Percentiles rank a stretch among this genome's conserved stretches.
phyloP scores from a whole-genome alignment of 805 yeast genomes.

The Hanseniaspora mollemarum region DNA sequence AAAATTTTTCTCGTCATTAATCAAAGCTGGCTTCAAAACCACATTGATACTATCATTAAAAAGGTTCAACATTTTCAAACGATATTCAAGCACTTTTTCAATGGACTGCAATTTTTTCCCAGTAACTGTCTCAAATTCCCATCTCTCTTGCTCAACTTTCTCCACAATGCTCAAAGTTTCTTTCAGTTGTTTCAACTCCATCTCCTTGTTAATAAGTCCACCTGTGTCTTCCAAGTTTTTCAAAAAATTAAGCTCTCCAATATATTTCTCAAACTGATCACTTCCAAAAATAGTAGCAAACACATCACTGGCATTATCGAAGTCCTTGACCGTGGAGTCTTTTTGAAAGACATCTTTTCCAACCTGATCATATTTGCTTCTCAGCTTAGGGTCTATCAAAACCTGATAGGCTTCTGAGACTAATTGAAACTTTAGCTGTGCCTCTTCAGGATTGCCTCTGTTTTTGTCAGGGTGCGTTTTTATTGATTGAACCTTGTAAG shows the following conservation, averaged over 20 bases:
- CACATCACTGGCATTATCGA: constrained; percentile 64
- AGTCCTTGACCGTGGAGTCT: constrained; percentile 39
- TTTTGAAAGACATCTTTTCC: constrained; percentile 67
- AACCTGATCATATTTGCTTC: constrained; percentile 59
- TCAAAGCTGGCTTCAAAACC: background rate
- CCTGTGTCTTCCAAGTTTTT: constrained; percentile 45
- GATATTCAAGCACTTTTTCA: constrained; percentile 1
- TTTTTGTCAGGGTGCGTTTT: constrained; percentile 74
- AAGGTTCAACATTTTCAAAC: background rate
- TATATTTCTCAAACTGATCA: constrained; percentile 72
- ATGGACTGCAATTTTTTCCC: constrained; percentile 7
- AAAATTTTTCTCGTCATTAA: constrained; percentile 1
- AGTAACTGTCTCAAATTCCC: constrained; percentile 22
- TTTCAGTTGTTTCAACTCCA: constrained; percentile 42
- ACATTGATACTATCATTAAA: background rate
- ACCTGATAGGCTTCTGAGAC: constrained; percentile 68
- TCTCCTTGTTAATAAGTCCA: constrained; percentile 6
- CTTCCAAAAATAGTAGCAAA: constrained; percentile 75
- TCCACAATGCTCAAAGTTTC: constrained; percentile 35
- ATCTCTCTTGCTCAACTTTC: constrained; percentile 28
- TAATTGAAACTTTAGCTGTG: constrained; percentile 57
- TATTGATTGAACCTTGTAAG: constrained; percentile 65
- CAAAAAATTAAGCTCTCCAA: constrained; percentile 76
- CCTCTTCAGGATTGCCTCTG: constrained; percentile 54
- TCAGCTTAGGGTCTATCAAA: constrained; percentile 49